These are phyloP conservation scores for Phytopythium vexans DNA, from an alignment of 352 stramenopile species.

Conservation along the genomic window DNA sequence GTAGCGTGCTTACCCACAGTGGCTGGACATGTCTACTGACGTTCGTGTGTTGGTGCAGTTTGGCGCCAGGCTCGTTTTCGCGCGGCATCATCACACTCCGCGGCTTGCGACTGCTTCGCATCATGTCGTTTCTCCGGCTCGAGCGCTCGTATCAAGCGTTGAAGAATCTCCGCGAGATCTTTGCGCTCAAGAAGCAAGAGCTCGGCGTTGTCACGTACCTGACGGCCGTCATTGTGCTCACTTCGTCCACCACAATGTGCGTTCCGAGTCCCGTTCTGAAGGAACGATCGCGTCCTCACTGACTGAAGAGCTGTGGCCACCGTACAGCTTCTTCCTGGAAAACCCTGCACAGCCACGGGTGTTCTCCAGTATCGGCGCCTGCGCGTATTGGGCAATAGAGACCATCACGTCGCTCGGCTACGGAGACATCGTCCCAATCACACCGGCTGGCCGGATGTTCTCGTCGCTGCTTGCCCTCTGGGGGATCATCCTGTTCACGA, in stretches of 20 bases:
- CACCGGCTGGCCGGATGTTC: conserved; percentile 57
- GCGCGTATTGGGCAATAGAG: conserved; percentile 76
- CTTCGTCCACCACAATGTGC: conserved; percentile 82
- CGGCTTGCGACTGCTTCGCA: conserved; percentile 63
- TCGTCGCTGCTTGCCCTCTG: conserved; percentile 72
- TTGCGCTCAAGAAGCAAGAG: conserved; percentile 70
- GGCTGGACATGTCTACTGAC: not conserved
- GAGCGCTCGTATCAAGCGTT: conserved; percentile 78
- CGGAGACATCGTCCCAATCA: conserved; percentile 81
- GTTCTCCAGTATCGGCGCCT: conserved; percentile 75
- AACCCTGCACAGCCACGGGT: conserved; percentile 67
- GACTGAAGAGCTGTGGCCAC: not conserved
- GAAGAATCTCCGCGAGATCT: conserved; percentile 75
- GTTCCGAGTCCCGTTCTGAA: not conserved
- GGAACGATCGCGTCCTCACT: not conserved
- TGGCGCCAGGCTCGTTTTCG: conserved; percentile 20
- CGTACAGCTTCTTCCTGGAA: conserved; percentile 71
- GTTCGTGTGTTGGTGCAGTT: conserved; percentile 14
- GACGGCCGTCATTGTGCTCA: conserved; percentile 75
- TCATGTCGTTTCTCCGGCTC: conserved; percentile 80
- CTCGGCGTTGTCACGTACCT: conserved; percentile 79
- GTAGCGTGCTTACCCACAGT: no score
- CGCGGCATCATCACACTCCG: conserved; percentile 65
- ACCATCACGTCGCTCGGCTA: conserved; percentile 88
- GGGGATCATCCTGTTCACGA: conserved; percentile 87